Conservation (phyloP, 495 filamentous ascomycete species). For the Aspergillus haitiensis region DNA sequence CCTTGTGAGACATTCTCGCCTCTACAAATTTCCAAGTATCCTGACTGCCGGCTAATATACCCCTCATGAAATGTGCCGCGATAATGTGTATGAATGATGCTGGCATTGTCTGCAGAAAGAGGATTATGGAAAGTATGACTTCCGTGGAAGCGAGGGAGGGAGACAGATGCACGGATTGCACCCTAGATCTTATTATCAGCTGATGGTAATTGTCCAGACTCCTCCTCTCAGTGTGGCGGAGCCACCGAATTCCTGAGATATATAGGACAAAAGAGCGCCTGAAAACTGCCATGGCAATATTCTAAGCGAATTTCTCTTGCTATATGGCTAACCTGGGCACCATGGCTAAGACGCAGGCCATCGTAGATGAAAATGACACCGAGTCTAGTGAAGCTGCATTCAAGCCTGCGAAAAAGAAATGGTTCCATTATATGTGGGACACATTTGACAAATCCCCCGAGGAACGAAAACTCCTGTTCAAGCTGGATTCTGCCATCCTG, state of each 20-base stretch:
- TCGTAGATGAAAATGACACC: slow-evolving; percentile 20
- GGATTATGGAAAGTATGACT: background rate
- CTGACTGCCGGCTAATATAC: too few relatives aligned
- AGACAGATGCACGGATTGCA: background rate
- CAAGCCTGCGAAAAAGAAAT: slow-evolving; percentile 33
- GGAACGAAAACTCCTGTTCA: slow-evolving; percentile 60
- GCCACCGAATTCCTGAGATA: too few relatives aligned
- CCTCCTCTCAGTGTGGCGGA: too few relatives aligned
- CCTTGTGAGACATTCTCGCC: background rate
- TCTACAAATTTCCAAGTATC: background rate
- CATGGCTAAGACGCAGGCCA: background rate
- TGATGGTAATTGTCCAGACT: background rate
- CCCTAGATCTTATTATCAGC: background rate
- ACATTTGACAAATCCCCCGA: slow-evolving; percentile 61
- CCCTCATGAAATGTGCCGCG: too few relatives aligned
- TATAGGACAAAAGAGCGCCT: too few relatives aligned
- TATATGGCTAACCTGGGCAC: background rate
- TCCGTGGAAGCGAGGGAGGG: background rate
- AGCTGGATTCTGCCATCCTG: slow-evolving; percentile 57
- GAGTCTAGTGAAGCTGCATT: slow-evolving; percentile 22
- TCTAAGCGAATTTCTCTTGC: too few relatives aligned
- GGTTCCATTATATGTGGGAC: slow-evolving; percentile 57
- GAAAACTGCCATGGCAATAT: too few relatives aligned
- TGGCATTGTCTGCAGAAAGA: background rate
- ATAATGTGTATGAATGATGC: background rate